Conservation (phyloP, 345 rosid genomes). For the Syzygium aqueum region DNA sequence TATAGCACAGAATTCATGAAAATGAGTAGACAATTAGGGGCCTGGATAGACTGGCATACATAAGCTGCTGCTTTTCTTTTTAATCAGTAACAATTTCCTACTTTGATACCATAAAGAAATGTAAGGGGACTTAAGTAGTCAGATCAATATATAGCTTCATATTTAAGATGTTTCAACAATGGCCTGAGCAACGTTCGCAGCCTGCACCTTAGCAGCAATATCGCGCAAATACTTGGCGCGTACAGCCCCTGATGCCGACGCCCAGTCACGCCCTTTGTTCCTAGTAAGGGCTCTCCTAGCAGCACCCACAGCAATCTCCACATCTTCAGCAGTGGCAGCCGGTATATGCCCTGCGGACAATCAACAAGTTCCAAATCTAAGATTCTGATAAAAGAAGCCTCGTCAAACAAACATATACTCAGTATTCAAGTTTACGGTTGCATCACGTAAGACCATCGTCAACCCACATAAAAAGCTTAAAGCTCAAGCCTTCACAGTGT, state of each 20-base stretch:
- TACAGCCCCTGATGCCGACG: constrained; percentile 62
- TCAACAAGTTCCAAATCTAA: background rate
- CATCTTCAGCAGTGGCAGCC: constrained; percentile 91
- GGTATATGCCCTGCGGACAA: constrained; percentile 71
- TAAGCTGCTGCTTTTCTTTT: background rate
- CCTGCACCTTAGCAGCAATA: constrained; percentile 81
- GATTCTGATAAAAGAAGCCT: background rate
- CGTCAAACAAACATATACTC: background rate
- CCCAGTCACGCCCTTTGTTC: constrained; percentile 80
- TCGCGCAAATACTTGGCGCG: constrained; percentile 94
- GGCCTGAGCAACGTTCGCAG: fast-evolving
- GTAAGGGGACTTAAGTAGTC: background rate
- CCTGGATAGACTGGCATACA: too few relatives aligned
- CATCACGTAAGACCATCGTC: background rate
- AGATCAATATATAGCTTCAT: background rate
- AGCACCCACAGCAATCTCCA: constrained; percentile 80
- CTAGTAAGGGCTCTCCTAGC: constrained; percentile 67
- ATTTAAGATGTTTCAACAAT: background rate
- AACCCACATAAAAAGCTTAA: background rate
- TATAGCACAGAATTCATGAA: background rate
- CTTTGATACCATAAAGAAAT: background rate
- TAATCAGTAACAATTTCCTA: background rate
- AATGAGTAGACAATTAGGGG: background rate
- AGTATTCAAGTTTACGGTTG: background rate
- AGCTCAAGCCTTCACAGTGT: background rate